phyloP scores from a whole-genome alignment of 345 rosid genomes.

The Turritis glabra region DNA sequence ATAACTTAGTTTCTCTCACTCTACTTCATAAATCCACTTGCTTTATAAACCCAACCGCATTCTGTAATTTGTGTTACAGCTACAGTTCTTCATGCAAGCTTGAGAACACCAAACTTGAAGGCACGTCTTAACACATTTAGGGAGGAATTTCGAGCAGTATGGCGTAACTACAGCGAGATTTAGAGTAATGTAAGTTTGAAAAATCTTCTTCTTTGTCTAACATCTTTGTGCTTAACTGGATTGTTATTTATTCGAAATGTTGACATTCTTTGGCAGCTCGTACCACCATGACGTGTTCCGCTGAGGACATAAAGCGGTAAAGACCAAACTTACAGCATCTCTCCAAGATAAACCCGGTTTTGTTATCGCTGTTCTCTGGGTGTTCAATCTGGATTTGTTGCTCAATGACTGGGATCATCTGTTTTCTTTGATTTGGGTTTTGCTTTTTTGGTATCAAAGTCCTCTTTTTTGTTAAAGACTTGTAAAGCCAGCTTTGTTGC shows the following conservation, averaged over 20 bases:
- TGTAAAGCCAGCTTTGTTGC: constrained; percentile 26
- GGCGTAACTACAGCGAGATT: constrained; percentile 98
- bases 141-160: constrained; percentile 94
- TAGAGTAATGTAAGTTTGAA: constrained; percentile 48
- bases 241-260: not conserved
- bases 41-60: not conserved
- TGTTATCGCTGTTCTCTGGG: not conserved
- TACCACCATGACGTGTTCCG: not conserved
- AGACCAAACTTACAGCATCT: constrained; percentile 2
- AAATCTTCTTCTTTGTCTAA: not conserved
- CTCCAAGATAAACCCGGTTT: not conserved
- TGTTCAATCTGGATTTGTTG: not conserved
- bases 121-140: constrained; percentile 95
- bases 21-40: constrained; percentile 17
- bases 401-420: constrained; percentile 1
- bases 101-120: constrained; percentile 94
- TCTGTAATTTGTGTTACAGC: constrained; percentile 45
- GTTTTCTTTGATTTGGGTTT: constrained; percentile 1
- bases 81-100: constrained; percentile 86
- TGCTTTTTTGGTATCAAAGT: not conserved
- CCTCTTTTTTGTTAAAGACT: constrained; percentile 2
- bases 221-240: not conserved
- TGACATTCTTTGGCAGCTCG: constrained; percentile 13
- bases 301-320: not conserved
- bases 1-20: constrained; percentile 6